Evolutionary conservation across 2,329 filamentous ascomycete genomes (phyloP).

Genomic region (Colletotrichum sp.): DNA sequence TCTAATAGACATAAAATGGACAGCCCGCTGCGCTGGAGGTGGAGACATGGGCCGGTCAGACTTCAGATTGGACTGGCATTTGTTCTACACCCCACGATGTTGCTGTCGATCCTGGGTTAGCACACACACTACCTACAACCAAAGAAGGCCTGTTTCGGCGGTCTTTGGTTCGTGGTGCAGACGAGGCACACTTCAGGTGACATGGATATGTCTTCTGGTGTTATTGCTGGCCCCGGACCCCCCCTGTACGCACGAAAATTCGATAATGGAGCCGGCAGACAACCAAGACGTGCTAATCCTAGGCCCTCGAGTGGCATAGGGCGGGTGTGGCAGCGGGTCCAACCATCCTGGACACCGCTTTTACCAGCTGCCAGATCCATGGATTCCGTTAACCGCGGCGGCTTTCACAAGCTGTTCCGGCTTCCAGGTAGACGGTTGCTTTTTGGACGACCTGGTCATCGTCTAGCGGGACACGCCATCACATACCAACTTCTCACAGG

Average conservation of each 20-base stretch:
- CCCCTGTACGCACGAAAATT: slow-evolving; percentile 18
- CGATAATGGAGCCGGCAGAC: slow-evolving; percentile 15
- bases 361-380: slow-evolving; percentile 21
- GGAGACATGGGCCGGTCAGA: slow-evolving; percentile 32
- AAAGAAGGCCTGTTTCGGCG: slow-evolving; percentile 5
- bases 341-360: slow-evolving; percentile 18
- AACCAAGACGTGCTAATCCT: slow-evolving; percentile 16
- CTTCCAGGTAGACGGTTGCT: slow-evolving; percentile 17
- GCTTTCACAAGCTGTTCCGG: slow-evolving; percentile 8
- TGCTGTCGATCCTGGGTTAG: slow-evolving; percentile 35
- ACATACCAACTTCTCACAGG: slow-evolving; percentile 1
- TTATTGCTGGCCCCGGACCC: slow-evolving; percentile 9
- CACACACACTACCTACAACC: slow-evolving; percentile 5
- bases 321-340: slow-evolving; percentile 17
- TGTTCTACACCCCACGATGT: slow-evolving; percentile 37
- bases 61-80: slow-evolving; percentile 32
- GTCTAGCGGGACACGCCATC: slow-evolving; percentile 4
- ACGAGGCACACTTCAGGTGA: slow-evolving; percentile 15
- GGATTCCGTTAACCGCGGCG: neutral
- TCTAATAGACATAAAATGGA: slow-evolving; percentile 33
- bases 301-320: slow-evolving; percentile 12
- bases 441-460: neutral
- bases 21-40: slow-evolving; percentile 29
- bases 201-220: slow-evolving; percentile 18
- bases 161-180: slow-evolving; percentile 10